phyloP scores from a whole-genome alignment of 1,139 yeast genomes.

The Yamadazyma aaseri region DNA sequence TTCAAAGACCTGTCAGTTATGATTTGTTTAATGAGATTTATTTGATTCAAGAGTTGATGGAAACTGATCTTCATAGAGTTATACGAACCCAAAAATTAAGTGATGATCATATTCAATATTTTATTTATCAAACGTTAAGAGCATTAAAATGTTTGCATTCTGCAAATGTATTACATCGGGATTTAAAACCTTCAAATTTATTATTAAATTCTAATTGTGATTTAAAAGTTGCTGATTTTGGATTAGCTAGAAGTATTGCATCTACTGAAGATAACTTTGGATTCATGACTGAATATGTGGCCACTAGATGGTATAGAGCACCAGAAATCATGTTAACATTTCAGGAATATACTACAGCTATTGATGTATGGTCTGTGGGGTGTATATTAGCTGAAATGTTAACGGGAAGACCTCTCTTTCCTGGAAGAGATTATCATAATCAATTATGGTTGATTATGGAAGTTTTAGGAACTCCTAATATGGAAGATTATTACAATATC shows the following conservation, averaged over 20 bases:
- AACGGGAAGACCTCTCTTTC: slow-evolving; percentile 82
- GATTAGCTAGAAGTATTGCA: slow-evolving; percentile 90
- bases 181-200: slow-evolving; percentile 89
- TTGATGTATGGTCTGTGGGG: slow-evolving; percentile 97
- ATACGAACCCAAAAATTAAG: slow-evolving; percentile 80
- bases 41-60: slow-evolving; percentile 93
- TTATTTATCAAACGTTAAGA: slow-evolving; percentile 86
- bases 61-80: slow-evolving; percentile 89
- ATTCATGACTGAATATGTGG: slow-evolving; percentile 94
- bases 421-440: slow-evolving; percentile 92
- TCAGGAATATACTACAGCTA: slow-evolving; percentile 92
- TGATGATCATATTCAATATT: slow-evolving; percentile 93
- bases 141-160: slow-evolving; percentile 88
- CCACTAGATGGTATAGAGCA: slow-evolving; percentile 97
- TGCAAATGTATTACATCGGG: slow-evolving; percentile 93
- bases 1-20: slow-evolving; percentile 79
- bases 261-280: slow-evolving; percentile 86
- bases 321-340: slow-evolving; percentile 95
- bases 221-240: slow-evolving; percentile 93
- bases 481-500: slow-evolving; percentile 77
- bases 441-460: slow-evolving; percentile 86
- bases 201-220: slow-evolving; percentile 96
- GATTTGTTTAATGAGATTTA: slow-evolving; percentile 84
- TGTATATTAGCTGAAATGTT: slow-evolving; percentile 94
- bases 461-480: slow-evolving; percentile 84